Base-by-base conservation (phyloP, 305 asterid genomes). In the Fraxinus platypoda region DNA sequence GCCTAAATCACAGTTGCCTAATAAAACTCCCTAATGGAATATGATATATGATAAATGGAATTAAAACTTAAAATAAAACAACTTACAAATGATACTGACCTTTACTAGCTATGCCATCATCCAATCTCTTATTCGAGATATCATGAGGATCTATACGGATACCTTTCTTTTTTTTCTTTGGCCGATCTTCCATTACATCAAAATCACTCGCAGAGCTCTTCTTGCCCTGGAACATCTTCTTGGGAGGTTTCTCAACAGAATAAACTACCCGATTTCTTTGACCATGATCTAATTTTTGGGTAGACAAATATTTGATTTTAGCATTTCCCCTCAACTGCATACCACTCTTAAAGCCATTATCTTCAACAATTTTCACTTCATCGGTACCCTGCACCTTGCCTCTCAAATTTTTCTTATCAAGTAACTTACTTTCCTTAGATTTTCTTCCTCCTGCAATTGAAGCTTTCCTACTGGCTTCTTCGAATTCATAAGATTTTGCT, bases 51-150 rank as follows among this genome's bases (percentile, higher is more conserved):
- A 75, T 19, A 62, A 49, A 78, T 74, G 76, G 33, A 41, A 78
- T n/a, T 31, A 33, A 66, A 81, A 83, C 75, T 4, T 11, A 77
- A 75, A 74, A 79, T 30, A 35, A 74, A n/a, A 70, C 28, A 80
- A 73, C 64, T 76, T 64, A 76, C 41, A 68, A 84, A 62, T n/a
- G 25, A 49, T 68, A 91, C 97, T 83, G 46, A 94, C 97, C 94
- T 77, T 83, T 87, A 83, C 38, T 80, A 57, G 87, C 33, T 43
- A 81, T 34, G 77, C 76, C 91, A 86, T 94, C 99, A 84, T 91
- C 91, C 86, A 95, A 81, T 88, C 98, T 90, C 93, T 95, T 95
- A 84, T 94, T 94, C 79, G 99, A 93, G 84, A 83, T 86, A 87
- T 95, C 98, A 89, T 87, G 81, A 85, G 94, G 98, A 87, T 94